phyloP scores from a whole-genome alignment of 257 asterid species.

The Leonotis leonurus region DNA sequence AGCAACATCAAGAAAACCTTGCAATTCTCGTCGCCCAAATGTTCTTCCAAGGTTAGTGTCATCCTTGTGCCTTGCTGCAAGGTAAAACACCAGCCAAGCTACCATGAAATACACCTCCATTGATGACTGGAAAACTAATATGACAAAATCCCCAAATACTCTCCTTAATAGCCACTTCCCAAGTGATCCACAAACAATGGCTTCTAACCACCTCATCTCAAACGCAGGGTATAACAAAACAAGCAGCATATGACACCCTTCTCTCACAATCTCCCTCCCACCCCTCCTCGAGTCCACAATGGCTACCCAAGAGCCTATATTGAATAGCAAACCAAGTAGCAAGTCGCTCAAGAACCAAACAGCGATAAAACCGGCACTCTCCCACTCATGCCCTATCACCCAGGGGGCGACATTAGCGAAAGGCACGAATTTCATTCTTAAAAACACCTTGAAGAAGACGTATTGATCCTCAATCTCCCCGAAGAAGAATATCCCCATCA shows the following conservation, averaged over 20 bases:
- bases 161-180: constrained; percentile 62
- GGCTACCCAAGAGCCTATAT: constrained; percentile 81
- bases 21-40: constrained; percentile 71
- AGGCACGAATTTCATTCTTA: constrained; percentile 76
- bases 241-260: constrained; percentile 62
- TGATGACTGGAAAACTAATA: constrained; percentile 54
- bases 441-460: constrained; percentile 53
- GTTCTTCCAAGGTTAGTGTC: constrained; percentile 54
- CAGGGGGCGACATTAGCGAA: constrained; percentile 58
- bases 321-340: constrained; percentile 58
- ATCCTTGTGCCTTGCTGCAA: constrained; percentile 68
- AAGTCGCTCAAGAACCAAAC: constrained; percentile 68
- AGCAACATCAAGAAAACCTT: constrained; percentile 52
- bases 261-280: constrained; percentile 82
- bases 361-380: constrained; percentile 53
- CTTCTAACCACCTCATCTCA: constrained; percentile 72
- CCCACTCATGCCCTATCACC: constrained; percentile 78
- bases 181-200: constrained; percentile 58
- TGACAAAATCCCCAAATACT: constrained; percentile 44
- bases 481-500: constrained; percentile 55
- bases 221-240: constrained; percentile 57
- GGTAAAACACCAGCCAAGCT: constrained; percentile 74
- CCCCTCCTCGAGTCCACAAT: constrained; percentile 71
- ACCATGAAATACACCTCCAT: constrained; percentile 85
- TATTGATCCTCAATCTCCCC: constrained; percentile 79